Conservation (phyloP, 1,284 basidiomycete species). For the Trametes hirsuta region DNA sequence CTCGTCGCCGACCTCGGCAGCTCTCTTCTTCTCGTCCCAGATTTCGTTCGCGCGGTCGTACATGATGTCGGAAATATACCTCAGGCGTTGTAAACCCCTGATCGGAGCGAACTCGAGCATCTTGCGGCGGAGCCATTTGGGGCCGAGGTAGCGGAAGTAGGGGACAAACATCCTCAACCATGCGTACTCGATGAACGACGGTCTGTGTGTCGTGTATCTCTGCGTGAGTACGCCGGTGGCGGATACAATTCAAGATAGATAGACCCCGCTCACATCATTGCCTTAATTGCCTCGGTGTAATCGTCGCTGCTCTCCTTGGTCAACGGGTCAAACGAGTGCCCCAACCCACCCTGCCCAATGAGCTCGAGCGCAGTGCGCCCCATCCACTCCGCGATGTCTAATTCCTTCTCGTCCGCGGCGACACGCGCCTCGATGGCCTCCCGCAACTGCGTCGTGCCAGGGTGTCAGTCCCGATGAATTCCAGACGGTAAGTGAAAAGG, state of each 20-base stretch:
- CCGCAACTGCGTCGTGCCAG: not conserved
- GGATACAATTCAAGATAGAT: too few species aligned
- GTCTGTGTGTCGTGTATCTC: not conserved
- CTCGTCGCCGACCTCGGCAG: not conserved
- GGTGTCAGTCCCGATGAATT: too few species aligned
- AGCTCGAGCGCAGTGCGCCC: constrained; percentile 34
- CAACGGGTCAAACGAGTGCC: constrained; percentile 34
- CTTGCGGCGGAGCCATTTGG: not conserved
- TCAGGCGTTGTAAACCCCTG: constrained; percentile 3
- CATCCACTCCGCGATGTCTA: constrained; percentile 29
- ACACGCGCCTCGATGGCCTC: not conserved
- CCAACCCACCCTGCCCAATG: constrained; percentile 35
- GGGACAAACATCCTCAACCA: not conserved
- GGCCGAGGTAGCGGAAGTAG: not conserved
- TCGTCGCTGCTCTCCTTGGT: constrained; percentile 19
- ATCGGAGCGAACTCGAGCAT: constrained; percentile 9
- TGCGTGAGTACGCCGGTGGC: not conserved
- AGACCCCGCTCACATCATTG: constrained; percentile 3
- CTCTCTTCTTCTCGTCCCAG: constrained; percentile 19
- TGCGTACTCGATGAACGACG: not conserved
- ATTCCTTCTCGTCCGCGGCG: not conserved
- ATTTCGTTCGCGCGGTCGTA: constrained; percentile 6
- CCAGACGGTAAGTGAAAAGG: too few species aligned
- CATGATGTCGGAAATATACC: constrained; percentile 6
- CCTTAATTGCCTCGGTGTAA: constrained; percentile 27